Evolutionary conservation across 257 asterid species (phyloP).

Genomic region (Dorcoceras hygrometricum): DNA sequence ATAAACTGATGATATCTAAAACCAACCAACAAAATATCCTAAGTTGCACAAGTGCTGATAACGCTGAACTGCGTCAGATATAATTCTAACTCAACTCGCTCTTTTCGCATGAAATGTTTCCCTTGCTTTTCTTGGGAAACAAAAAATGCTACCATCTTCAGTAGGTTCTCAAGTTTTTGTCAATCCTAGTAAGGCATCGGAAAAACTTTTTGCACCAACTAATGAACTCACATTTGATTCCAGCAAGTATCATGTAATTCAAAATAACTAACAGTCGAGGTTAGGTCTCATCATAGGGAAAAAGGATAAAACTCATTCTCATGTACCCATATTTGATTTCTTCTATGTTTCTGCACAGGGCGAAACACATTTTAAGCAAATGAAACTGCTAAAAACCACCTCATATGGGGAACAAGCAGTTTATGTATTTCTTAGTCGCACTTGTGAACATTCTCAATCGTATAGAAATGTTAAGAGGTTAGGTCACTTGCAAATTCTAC

Average conservation of each 20-base stretch:
- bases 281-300: not conserved
- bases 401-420: not conserved
- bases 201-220: not conserved
- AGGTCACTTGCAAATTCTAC: not conserved
- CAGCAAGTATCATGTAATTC: not conserved
- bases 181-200: not conserved
- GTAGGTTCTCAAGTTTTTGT: conserved; percentile 6
- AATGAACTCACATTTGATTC: not conserved
- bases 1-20: not conserved
- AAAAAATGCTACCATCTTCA: not conserved
- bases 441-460: not conserved
- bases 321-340: not conserved
- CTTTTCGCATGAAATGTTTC: not conserved
- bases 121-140: not conserved
- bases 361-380: not conserved
- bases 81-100: not conserved
- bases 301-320: not conserved
- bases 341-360: not conserved
- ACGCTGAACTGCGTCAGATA: not conserved
- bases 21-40: not conserved
- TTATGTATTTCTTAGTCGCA: too few relatives aligned
- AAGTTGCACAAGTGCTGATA: not conserved
- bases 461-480: not conserved
- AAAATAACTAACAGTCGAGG: not conserved
- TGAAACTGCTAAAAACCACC: not conserved